These are phyloP conservation scores for Colletotrichum sp. DNA, from an alignment of 2,329 filamentous ascomycete species.

Conservation along the genomic window DNA sequence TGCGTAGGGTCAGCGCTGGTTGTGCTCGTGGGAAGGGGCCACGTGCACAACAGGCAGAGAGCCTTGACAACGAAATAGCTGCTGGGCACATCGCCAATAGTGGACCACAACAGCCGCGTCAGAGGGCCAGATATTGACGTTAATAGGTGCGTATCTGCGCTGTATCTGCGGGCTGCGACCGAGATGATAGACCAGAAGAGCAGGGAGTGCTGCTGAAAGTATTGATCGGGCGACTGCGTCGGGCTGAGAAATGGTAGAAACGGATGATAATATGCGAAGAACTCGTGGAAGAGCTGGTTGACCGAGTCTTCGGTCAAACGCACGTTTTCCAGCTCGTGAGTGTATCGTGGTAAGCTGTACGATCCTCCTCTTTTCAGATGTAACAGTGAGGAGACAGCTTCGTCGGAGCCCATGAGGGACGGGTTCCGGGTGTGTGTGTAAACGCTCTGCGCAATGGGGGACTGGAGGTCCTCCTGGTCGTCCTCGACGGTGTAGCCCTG, in stretches of 20 bases:
- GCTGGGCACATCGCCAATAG: constrained; percentile 77
- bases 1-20: constrained; percentile 83
- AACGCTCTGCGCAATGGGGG: constrained; percentile 61
- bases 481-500: constrained; percentile 62
- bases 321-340: constrained; percentile 67
- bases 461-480: constrained; percentile 63
- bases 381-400: constrained; percentile 70
- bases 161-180: constrained; percentile 75
- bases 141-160: constrained; percentile 67
- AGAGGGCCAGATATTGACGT: constrained; percentile 71
- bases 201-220: constrained; percentile 77
- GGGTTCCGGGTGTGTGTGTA: constrained; percentile 67
- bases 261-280: constrained; percentile 77
- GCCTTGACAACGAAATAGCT: constrained; percentile 84
- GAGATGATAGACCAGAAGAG: constrained; percentile 87
- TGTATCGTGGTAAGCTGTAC: constrained; percentile 64
- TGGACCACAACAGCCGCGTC: constrained; percentile 77
- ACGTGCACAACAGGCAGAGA: constrained; percentile 79
- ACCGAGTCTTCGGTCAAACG: constrained; percentile 69
- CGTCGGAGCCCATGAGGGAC: constrained; percentile 71
- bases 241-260: constrained; percentile 79
- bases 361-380: constrained; percentile 70
- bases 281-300: constrained; percentile 72
- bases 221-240: constrained; percentile 71
- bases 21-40: constrained; percentile 83